Base-by-base conservation (phyloP, 352 stramenopile genomes). In the Pythium utonaiense region DNA sequence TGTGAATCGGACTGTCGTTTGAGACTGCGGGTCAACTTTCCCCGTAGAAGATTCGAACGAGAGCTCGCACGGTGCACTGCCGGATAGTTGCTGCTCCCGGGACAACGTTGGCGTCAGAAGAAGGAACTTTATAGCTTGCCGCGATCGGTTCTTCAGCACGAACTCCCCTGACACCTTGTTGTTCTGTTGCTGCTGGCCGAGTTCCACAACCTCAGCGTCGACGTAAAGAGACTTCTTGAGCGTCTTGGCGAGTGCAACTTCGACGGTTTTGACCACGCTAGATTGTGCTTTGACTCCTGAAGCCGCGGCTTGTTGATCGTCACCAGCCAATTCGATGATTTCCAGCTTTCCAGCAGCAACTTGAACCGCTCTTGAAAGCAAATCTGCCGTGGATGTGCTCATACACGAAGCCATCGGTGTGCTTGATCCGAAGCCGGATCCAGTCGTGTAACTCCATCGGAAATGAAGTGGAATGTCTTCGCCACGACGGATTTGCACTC, bases 141-240 rank as follows among this genome's bases (percentile, higher is more conserved):
- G 69, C 19, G 81, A 93, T 33, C 74, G 71, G 57, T 94, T 96
- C 30, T 71, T 65, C 24, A 96, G 67, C 40, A 91, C 61, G 50
- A 94, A 74, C 27, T 89, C 59, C 10, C 83, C 79, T 36, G 73
- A 62, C 5, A 83, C 71, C 25, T 88, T 72, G 0, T 71, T 62
- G 34, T 84, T 81, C 53, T 89, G 86, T 49, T 92, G 78, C 25
- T 91, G 78, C 34, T 92, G 81, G 33, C 86, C 84, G 44, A 96
- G 74, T 60, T 96, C 83, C 38, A 96, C 56, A 8, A 62, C 50
- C n/a, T 88, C 83, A 3, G 62, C 59, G 16, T 94, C 83, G n/a
- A 93, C 66, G 38, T 73, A 75, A 6, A 96, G 63, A 21, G 83
- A 89, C 36, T 72, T 63, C 27, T 89, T 85, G 6, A 78, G 68